Evolutionary conservation across 2,329 filamentous ascomycete genomes (phyloP).

Genomic region (Penicillium sp.): DNA sequence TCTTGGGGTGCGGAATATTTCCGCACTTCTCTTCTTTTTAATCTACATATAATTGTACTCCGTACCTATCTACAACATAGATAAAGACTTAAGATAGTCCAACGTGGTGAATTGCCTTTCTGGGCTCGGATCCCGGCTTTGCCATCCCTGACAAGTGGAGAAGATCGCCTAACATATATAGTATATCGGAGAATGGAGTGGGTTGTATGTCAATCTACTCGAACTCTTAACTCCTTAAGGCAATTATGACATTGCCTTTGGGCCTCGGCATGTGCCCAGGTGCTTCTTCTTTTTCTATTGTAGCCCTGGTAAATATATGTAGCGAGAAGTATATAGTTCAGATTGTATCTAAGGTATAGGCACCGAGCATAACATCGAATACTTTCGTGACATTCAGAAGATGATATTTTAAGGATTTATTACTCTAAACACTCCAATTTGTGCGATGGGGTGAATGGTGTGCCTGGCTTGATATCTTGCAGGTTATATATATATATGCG

Average conservation of each 20-base stretch:
- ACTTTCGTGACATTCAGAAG: background rate
- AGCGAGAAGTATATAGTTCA: background rate
- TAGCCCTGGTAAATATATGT: background rate
- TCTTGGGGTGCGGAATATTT: background rate
- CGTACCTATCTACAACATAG: no score
- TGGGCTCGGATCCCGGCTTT: background rate
- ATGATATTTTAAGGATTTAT: background rate
- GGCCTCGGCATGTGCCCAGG: background rate
- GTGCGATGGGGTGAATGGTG: background rate
- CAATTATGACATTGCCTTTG: background rate
- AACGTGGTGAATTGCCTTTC: background rate
- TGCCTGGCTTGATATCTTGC: background rate
- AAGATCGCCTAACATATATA: background rate
- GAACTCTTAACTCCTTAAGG: no score
- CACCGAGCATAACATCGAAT: background rate
- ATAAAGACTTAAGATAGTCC: background rate
- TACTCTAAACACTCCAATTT: background rate
- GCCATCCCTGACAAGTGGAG: background rate
- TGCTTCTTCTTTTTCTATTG: background rate
- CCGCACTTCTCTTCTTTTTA: background rate
- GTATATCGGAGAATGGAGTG: background rate
- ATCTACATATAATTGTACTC: no score
- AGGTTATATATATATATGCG: background rate
- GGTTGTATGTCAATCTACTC: no score
- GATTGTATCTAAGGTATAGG: background rate